Evolutionary conservation across 1,284 basidiomycete genomes (phyloP), one percentile per base, ranked within the genome.

Genomic region (Meripilus lineatus): DNA sequence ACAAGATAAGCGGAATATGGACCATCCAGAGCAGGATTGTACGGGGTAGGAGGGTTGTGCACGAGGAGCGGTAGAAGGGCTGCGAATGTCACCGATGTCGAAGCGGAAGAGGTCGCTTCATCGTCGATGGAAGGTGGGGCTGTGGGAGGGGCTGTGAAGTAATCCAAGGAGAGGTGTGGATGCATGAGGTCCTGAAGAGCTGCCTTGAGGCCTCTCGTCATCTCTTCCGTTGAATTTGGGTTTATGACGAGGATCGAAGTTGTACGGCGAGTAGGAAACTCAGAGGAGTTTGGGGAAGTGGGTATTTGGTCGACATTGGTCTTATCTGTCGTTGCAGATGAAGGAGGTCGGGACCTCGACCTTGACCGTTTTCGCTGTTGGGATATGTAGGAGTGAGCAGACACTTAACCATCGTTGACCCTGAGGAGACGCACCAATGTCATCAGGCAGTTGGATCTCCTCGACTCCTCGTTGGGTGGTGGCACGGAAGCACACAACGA

Each of bases 231-330:
- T 6, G 73, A 71, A 51, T 77, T 76, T 8, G 75, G 74, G 49
- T 77, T 76, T 56, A 75, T 66, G 40, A 77, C 52, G 7, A 75
- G 68, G 25, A 78, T 53, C 1, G 45, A 46, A n/a, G n/a, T n/a
- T n/a, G n/a, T n/a, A n/a, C n/a, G n/a, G n/a, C n/a, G n/a, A n/a
- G n/a, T n/a, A n/a, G n/a, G n/a, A n/a, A n/a, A n/a, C n/a, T n/a
- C n/a, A n/a, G n/a, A n/a, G n/a, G n/a, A n/a, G n/a, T n/a, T n/a
- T n/a, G n/a, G n/a, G n/a, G n/a, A n/a, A n/a, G n/a, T n/a, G n/a
- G n/a, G n/a, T n/a, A n/a, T n/a, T n/a, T n/a, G n/a, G n/a, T n/a
- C n/a, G n/a, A n/a, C n/a, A n/a, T n/a, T n/a, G n/a, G n/a, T n/a
- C n/a, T n/a, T n/a, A n/a, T n/a, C n/a, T n/a, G n/a, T n/a, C n/a